Evolutionary conservation across 352 stramenopile species (phyloP).

Genomic region (Globisporangium rhizosaccharum): DNA sequence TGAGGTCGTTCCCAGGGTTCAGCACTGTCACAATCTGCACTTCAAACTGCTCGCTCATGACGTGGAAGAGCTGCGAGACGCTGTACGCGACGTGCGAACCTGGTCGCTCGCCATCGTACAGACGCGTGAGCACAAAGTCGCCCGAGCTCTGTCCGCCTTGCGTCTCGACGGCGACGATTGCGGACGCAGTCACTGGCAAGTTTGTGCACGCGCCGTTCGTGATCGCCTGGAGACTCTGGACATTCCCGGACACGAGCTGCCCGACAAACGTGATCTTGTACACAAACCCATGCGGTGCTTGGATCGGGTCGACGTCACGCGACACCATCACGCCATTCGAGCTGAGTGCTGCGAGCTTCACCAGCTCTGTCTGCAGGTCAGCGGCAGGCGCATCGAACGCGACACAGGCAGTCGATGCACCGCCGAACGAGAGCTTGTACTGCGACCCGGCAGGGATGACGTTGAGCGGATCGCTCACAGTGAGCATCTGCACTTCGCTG

Average conservation of each 20-base stretch:
- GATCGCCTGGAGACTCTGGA: constrained; percentile 24
- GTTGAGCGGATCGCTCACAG: constrained; percentile 23
- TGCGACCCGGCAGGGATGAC: constrained; percentile 14
- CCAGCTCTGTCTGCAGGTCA: constrained; percentile 23
- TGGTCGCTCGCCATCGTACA: constrained; percentile 55
- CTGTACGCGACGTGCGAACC: constrained; percentile 42
- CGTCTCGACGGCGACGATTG: constrained; percentile 17
- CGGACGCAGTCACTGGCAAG: constrained; percentile 20
- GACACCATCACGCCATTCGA: constrained; percentile 42
- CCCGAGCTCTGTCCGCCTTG: constrained; percentile 24
- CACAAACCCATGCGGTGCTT: constrained; percentile 45
- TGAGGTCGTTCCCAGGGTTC: constrained; percentile 41
- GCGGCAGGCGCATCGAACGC: constrained; percentile 20
- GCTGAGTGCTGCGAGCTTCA: constrained; percentile 27
- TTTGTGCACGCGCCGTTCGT: constrained; percentile 12
- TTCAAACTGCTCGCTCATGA: constrained; percentile 67
- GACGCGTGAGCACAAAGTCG: constrained; percentile 35
- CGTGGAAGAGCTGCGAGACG: constrained; percentile 62
- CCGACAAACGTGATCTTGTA: constrained; percentile 70
- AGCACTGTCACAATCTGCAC: constrained; percentile 50
- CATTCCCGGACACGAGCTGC: constrained; percentile 43
- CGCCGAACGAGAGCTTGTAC: constrained; percentile 55
- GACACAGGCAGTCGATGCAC: constrained; percentile 30
- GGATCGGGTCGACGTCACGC: constrained; percentile 28
- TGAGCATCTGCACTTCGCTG: constrained; percentile 50